phyloP scores from a whole-genome alignment of 2,329 filamentous ascomycete species.

The Diaporthe citrichinensis region DNA sequence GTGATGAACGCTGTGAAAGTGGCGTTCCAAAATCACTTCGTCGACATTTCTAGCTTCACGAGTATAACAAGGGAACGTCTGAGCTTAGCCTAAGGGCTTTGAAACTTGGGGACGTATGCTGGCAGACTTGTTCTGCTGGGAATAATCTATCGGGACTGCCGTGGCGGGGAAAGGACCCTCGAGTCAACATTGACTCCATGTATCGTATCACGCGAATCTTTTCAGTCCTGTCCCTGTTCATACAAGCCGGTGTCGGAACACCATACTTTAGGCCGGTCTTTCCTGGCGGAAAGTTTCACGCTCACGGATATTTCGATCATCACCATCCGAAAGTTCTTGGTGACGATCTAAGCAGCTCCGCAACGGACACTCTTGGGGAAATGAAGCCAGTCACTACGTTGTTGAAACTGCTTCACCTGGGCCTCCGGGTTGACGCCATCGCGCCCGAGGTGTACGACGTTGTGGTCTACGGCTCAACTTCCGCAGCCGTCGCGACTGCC shows the following conservation, averaged over 20 bases:
- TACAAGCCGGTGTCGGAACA: background rate
- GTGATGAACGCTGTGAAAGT: no score
- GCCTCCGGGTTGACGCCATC: background rate
- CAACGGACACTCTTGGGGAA: background rate
- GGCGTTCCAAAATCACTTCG: no score
- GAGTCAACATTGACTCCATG: background rate
- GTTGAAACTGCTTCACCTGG: background rate
- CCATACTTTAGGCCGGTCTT: background rate
- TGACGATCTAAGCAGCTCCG: background rate
- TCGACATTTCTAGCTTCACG: background rate
- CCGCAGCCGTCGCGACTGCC: background rate
- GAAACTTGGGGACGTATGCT: no score
- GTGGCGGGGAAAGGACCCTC: background rate
- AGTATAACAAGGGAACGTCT: background rate
- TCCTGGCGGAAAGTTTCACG: background rate
- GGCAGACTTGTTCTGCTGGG: background rate
- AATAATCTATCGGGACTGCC: background rate
- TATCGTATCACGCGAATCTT: background rate
- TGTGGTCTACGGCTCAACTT: slow-evolving; percentile 2
- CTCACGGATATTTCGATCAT: no score
- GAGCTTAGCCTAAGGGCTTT: no score
- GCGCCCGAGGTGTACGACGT: background rate
- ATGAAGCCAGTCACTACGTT: background rate
- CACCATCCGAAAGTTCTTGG: background rate
- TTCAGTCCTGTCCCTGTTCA: background rate